Base-by-base conservation (phyloP, 768 basidiomycete species). In the Boletus tomentosulus region DNA sequence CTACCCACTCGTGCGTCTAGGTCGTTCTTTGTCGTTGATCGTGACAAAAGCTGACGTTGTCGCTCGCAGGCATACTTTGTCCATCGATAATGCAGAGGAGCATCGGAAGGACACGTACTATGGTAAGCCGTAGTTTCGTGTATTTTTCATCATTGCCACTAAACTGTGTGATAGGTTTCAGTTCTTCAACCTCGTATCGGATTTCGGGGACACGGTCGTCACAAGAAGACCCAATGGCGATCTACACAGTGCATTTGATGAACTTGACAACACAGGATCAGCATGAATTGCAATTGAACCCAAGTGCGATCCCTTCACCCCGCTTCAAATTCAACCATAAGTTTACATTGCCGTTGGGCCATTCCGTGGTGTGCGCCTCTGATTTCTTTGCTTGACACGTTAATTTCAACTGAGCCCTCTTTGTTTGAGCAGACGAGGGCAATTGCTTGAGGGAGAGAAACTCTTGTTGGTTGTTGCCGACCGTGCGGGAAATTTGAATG, bases 401-500 rank as follows among this genome's bases (percentile, higher is more conserved):
- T n/a, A n/a, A n/a, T n/a, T n/a, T 5, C 15, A 42, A 7, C 25
- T 43, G 22, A 55, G 9, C 9, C 12, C 7, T 6, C 7, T 37
- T 16, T 1, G 10, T 46, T n/a, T 3, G 44, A 47, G 2, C 27
- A 76, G 75, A 35, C 66, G 69, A n/a, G 61, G 63, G 0, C 79
- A 81, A 49, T 35, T 81, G 1, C 68, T 81, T 19, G 68, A 69
- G 15, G 64, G 68, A 16, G 69, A 71, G n/a, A 74, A 62, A 35
- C 66, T 78, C 3, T 62, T 83, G 10, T 60, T 82, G 4, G 65
- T 82, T 1, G 53, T 76, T 6, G 66, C 73, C 8, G 73, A 77
- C 58, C 54, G 61, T 6, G 24, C 44, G 1, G 73, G 71, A 8
- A 63, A 70, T 31, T 34, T 79, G 15, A 59, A 51, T 22, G 62